These are phyloP conservation scores for Chytriomyces sp. DNA, from an alignment of 192 early-diverging fungal species.

Conservation along the genomic window DNA sequence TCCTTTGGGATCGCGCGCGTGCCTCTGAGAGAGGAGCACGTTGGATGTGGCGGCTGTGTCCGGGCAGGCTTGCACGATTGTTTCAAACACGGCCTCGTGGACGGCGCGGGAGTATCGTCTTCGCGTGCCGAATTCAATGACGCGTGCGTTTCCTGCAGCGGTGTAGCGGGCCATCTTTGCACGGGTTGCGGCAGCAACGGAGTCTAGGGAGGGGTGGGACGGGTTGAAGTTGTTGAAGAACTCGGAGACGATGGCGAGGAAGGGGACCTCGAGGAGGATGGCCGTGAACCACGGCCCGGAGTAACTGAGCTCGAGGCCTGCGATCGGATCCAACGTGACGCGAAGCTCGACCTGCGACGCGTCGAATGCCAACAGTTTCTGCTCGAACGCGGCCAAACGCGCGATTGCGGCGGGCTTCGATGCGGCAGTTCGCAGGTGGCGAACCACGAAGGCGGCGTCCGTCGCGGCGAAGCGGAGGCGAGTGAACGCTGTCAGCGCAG, in stretches of 20 bases:
- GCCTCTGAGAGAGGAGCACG: background rate
- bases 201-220: background rate
- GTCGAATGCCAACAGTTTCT: too few species aligned
- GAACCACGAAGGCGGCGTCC: background rate
- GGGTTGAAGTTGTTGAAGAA: slow-evolving; percentile 1
- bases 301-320: background rate
- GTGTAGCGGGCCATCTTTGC: background rate
- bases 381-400: background rate
- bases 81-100: background rate
- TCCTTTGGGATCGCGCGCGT: background rate
- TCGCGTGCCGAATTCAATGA: slow-evolving; percentile 19
- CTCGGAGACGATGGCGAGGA: slow-evolving; percentile 9
- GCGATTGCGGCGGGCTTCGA: background rate
- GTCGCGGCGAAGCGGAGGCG: background rate
- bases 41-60: slow-evolving; percentile 5
- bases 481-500: background rate
- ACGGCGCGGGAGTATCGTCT: background rate
- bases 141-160: background rate
- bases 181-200: background rate
- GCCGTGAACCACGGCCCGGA: slow-evolving; percentile 10
- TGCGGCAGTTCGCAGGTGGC: too few species aligned
- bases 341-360: background rate
- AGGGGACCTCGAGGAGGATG: slow-evolving; percentile 23
- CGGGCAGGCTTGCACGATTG: background rate
- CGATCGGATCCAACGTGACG: background rate